Evolutionary conservation across 768 basidiomycete species (phyloP).

Genomic region (Termitomyces sp.): DNA sequence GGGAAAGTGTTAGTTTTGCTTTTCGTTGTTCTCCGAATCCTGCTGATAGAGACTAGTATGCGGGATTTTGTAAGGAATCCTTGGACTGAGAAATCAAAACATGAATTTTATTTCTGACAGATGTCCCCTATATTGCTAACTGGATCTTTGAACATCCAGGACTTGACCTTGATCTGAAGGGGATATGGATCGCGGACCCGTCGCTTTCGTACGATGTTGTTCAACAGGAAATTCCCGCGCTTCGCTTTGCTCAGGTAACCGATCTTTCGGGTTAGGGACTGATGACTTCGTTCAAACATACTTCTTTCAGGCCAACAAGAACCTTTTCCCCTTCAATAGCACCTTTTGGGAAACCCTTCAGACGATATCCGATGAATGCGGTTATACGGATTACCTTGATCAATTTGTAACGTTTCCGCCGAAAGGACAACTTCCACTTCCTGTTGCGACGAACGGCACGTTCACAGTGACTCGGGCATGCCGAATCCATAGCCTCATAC

Average conservation of each 20-base stretch:
- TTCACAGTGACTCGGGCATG: constrained; percentile 34
- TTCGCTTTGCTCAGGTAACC: constrained; percentile 44
- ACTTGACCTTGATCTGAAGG: constrained; percentile 45
- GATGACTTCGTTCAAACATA: not conserved
- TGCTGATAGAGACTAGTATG: constrained; percentile 39
- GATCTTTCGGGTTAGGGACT: not conserved
- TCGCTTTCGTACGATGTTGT: constrained; percentile 44
- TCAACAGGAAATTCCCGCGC: constrained; percentile 60
- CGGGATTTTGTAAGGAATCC: constrained; percentile 53
- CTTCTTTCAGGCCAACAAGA: constrained; percentile 38
- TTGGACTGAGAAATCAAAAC: not conserved
- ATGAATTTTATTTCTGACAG: constrained; percentile 8
- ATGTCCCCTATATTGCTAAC: constrained; percentile 57
- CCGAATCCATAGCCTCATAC: constrained; percentile 42
- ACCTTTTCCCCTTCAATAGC: constrained; percentile 55
- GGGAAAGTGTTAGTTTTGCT: constrained; percentile 52
- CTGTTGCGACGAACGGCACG: constrained; percentile 38
- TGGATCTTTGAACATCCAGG: constrained; percentile 64
- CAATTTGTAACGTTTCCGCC: constrained; percentile 64
- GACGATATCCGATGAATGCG: constrained; percentile 44
- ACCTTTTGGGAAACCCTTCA: constrained; percentile 50
- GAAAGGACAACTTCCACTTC: constrained; percentile 53
- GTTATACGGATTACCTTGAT: constrained; percentile 55
- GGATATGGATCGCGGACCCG: constrained; percentile 57
- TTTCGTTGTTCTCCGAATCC: not conserved